Conservation (phyloP, 441 rosid genomes). For the Gossypium laxum region DNA sequence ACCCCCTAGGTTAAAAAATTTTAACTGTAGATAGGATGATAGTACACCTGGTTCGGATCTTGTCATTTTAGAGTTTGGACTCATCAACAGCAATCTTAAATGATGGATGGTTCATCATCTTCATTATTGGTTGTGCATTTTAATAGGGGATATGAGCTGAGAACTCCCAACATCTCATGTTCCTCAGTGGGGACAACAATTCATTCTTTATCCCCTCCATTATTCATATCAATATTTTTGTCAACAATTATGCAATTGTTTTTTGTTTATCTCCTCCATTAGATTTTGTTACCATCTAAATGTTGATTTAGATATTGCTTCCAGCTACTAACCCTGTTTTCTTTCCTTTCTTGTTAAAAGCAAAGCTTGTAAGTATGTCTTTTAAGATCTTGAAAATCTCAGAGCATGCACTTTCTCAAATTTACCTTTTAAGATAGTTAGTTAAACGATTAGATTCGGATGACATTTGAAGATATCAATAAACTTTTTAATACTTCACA, state of each 20-base stretch:
- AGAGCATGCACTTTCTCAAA: background rate
- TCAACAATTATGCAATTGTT: background rate
- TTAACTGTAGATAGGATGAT: background rate
- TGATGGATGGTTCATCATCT: background rate
- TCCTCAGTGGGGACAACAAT: background rate
- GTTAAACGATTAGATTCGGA: background rate
- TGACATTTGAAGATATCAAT: too few species aligned
- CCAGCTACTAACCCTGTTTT: background rate
- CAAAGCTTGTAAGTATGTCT: background rate
- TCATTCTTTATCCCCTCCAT: background rate
- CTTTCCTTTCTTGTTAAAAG: background rate
- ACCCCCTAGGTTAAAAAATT: background rate
- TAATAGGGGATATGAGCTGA: background rate
- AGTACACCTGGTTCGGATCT: slow-evolving; percentile 5
- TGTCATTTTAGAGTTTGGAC: slow-evolving; percentile 13
- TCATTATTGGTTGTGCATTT: background rate
- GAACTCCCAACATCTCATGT: slow-evolving; percentile 10
- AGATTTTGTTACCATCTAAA: background rate
- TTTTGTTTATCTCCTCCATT: background rate
- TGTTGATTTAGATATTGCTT: background rate
- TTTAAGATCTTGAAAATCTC: background rate
- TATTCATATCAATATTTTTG: background rate
- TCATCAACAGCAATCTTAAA: background rate
- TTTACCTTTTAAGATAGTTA: background rate
- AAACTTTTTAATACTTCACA: too few species aligned